These are phyloP conservation scores for Phytophthora citricola DNA, from an alignment of 352 stramenopile genomes.

Conservation along the genomic window DNA sequence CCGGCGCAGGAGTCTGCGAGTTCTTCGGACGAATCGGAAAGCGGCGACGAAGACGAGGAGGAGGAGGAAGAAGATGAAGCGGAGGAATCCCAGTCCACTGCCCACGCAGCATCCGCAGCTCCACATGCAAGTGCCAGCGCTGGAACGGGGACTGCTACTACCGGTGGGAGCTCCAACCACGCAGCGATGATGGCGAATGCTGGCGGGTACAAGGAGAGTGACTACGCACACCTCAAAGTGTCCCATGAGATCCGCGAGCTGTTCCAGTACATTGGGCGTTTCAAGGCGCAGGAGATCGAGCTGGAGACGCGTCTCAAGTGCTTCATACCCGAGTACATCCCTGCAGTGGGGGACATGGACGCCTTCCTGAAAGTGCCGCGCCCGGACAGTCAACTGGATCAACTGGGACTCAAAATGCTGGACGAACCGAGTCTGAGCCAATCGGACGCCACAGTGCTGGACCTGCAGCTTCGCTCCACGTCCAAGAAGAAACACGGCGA, in stretches of 20 bases:
- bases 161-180: conserved; percentile 43
- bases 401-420: conserved; percentile 93
- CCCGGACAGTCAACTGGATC: conserved; percentile 90
- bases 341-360: conserved; percentile 96
- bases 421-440: conserved; percentile 94
- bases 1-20: conserved; percentile 65
- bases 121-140: conserved; percentile 5
- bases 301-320: conserved; percentile 96
- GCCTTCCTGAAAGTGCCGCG: conserved; percentile 96
- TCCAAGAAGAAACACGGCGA: conserved; percentile 95
- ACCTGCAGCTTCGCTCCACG: conserved; percentile 94
- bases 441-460: conserved; percentile 95
- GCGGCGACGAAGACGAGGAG: conserved; percentile 72
- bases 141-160: conserved; percentile 19
- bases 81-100: conserved; percentile 39
- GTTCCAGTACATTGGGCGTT: conserved; percentile 95
- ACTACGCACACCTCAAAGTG: conserved; percentile 90
- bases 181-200: conserved; percentile 73
- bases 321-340: conserved; percentile 97
- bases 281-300: conserved; percentile 96
- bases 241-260: conserved; percentile 91
- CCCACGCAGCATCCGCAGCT: conserved; percentile 22
- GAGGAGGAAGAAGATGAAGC: conserved; percentile 71
- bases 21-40: conserved; percentile 72
- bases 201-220: conserved; percentile 87